Evolutionary conservation across 371 early-diverging fungal species (phyloP).

Genomic region (Mycotypha africana): DNA sequence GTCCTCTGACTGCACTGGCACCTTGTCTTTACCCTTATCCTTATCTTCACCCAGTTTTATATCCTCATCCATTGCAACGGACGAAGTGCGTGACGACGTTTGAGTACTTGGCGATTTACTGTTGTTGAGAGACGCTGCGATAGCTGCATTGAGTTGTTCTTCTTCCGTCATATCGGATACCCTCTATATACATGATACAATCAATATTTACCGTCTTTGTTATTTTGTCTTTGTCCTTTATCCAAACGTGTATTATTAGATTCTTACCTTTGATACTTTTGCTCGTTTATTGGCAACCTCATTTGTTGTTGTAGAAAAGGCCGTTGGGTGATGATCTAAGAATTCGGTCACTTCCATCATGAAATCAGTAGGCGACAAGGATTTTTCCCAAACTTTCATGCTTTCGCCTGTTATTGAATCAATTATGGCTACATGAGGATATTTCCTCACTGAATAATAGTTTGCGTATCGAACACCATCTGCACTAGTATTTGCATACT

Average conservation of each 20-base stretch:
- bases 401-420: slow-evolving; percentile 83
- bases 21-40: background rate
- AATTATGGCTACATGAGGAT: slow-evolving; percentile 84
- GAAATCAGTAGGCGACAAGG: slow-evolving; percentile 54
- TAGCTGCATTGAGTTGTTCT: slow-evolving; percentile 80
- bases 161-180: slow-evolving; percentile 84
- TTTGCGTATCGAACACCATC: slow-evolving; percentile 71
- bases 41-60: too few relatives aligned
- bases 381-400: slow-evolving; percentile 59
- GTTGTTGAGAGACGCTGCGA: slow-evolving; percentile 63
- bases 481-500: slow-evolving; percentile 58
- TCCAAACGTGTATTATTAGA: too few relatives aligned
- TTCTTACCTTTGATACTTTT: slow-evolving; percentile 23
- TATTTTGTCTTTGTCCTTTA: background rate
- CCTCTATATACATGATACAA: slow-evolving; percentile 8
- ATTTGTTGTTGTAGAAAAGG: slow-evolving; percentile 9
- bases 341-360: slow-evolving; percentile 63
- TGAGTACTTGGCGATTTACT: slow-evolving; percentile 19
- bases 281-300: slow-evolving; percentile 18
- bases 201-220: background rate
- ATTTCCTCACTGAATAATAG: slow-evolving; percentile 65
- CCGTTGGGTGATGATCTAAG: slow-evolving; percentile 24
- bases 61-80: too few relatives aligned
- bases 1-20: background rate
- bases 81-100: slow-evolving; percentile 3